Conservation (phyloP, 345 rosid species). For the Syzygium aromaticum region DNA sequence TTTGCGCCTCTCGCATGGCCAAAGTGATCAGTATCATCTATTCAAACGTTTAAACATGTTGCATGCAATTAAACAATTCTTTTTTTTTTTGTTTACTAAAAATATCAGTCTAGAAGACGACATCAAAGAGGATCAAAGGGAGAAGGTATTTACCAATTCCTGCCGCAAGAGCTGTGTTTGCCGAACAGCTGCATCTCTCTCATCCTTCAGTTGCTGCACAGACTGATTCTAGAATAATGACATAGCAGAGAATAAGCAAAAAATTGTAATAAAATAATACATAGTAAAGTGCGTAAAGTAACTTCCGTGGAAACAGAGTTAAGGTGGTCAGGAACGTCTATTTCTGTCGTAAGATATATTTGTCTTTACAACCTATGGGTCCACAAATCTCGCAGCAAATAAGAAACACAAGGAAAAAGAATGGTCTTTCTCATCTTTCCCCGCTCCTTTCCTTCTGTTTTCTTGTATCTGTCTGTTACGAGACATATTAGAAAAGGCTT, state of each 20-base stretch:
- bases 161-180: constrained; percentile 73
- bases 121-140: neutral
- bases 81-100: neutral
- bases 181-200: constrained; percentile 67
- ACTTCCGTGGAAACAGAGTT: neutral
- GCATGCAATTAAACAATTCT: neutral
- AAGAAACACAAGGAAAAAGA: neutral
- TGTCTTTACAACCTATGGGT: neutral
- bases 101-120: neutral
- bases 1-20: neutral
- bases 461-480: neutral
- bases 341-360: neutral
- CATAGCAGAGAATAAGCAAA: neutral
- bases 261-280: neutral
- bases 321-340: neutral
- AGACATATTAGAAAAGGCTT: neutral
- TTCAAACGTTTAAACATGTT: neutral
- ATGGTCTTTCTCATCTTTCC: neutral
- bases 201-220: constrained; percentile 64
- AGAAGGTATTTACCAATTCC: constrained; percentile 48
- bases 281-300: neutral
- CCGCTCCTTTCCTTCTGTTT: neutral
- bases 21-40: neutral
- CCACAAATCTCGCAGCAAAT: neutral
- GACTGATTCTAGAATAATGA: constrained; percentile 29